Evolutionary conservation across 495 filamentous ascomycete genomes (phyloP), one percentile per base, ranked within the genome.

Genomic region (Annulohypoxylon maeteangense): DNA sequence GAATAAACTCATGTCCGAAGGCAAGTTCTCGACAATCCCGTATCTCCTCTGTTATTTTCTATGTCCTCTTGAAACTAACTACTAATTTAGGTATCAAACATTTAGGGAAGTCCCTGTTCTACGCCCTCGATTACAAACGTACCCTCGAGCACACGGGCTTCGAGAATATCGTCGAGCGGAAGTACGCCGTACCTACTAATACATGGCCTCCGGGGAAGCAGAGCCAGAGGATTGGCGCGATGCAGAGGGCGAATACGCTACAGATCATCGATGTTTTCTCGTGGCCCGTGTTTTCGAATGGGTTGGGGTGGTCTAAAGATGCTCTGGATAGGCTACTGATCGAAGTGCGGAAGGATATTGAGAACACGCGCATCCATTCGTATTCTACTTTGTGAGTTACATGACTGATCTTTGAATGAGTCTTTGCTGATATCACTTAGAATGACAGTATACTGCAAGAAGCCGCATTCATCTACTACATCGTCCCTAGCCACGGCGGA

Each of bases 161-260:
- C 57, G 47, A 69, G 32, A 80, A 78, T 7, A 64, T 82, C 27
- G 75, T 62, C 34, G 75, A 79, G 25, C 71, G 79, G 62, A 71
- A 57, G 23, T 75, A 74, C 62, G 70, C 74, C 51, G 67, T 78
- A 58, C 82, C 82, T 0, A 80, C 76, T 7, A 84, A 80, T 66
- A 62, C 72, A 0, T 86, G 84, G 83, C 76, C 83, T 6, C 78
- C 68, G 32, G 81, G 84, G 34, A 76, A 75, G 31, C 79, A 83
- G 54, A 78, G 81, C 54, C 86, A 86, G 68, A 80, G 82, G 65
- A 79, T 86, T 22, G 85, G 87, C 1, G 55, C 69, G 48, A 85
- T 82, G 79, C 67, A 74, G 44, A 75, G 63, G 45, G 58, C 47
- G 34, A 65, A 82, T 74, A 64, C 78, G 44, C 53, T 82, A 0